These are phyloP conservation scores for Serendipita indica DNA, from an alignment of 768 basidiomycete genomes.

Conservation along the genomic window DNA sequence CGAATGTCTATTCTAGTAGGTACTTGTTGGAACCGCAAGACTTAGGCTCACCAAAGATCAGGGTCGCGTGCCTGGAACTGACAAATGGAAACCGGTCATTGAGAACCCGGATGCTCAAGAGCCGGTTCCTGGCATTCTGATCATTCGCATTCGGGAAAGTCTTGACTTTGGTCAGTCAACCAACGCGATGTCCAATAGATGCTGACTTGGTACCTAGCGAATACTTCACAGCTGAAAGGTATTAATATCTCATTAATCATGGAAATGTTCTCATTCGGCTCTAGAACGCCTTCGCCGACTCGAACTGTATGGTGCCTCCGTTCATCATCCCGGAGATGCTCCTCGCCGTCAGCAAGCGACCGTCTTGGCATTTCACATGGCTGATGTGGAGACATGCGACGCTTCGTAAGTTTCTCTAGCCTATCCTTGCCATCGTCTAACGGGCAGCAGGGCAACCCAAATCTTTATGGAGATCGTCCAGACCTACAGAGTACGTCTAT, in stretches of 20 bases:
- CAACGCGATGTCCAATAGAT: neutral
- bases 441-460: neutral
- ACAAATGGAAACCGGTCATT: slow-evolving; percentile 78
- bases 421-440: neutral
- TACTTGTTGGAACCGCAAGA: slow-evolving; percentile 8
- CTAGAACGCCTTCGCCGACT: slow-evolving; percentile 66
- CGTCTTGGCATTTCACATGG: slow-evolving; percentile 81
- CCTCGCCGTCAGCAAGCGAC: slow-evolving; percentile 61
- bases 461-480: slow-evolving; percentile 17
- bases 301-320: slow-evolving; percentile 72
- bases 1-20: slow-evolving; percentile 80
- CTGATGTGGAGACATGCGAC: slow-evolving; percentile 81
- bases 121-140: slow-evolving; percentile 64
- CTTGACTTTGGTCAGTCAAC: slow-evolving; percentile 65
- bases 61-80: slow-evolving; percentile 81
- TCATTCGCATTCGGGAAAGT: slow-evolving; percentile 78
- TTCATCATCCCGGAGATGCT: slow-evolving; percentile 77
- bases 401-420: slow-evolving; percentile 52
- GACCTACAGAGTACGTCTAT: slow-evolving; percentile 48
- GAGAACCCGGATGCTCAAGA: slow-evolving; percentile 78
- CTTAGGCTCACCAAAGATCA: slow-evolving; percentile 19
- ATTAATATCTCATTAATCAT: slow-evolving; percentile 11
- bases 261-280: slow-evolving; percentile 4
- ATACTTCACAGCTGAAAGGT: slow-evolving; percentile 91
- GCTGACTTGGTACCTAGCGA: slow-evolving; percentile 36